Evolutionary conservation across 208 protist genomes (phyloP).

Genomic region (Acanthamoeba royreba): DNA sequence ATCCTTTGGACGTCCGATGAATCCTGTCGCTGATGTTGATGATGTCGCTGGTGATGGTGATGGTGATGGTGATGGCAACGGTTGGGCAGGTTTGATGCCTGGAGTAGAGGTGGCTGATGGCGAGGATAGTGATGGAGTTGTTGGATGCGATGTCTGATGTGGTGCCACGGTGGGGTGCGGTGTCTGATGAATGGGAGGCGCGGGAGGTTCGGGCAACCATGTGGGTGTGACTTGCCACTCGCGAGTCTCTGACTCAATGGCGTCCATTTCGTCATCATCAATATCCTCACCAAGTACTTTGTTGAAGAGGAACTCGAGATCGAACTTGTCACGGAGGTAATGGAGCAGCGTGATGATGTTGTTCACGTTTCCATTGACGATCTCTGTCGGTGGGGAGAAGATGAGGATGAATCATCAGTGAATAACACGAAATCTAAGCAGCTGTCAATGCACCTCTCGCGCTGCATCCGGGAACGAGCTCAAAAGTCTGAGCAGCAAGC

Average conservation of each 20-base stretch:
- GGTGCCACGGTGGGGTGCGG: neutral
- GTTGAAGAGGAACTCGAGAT: conserved; percentile 32
- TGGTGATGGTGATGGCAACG: neutral
- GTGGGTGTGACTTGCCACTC: neutral
- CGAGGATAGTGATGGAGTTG: neutral
- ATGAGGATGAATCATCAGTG: neutral
- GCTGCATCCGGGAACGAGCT: neutral
- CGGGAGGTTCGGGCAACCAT: neutral
- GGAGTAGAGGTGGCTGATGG: neutral
- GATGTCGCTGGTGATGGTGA: too few species aligned
- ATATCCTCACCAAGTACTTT: neutral
- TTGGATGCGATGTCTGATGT: neutral
- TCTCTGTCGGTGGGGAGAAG: neutral
- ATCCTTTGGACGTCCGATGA: neutral
- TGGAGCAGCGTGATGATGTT: neutral
- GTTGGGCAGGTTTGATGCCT: neutral
- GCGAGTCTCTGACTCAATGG: neutral
- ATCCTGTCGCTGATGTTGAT: neutral
- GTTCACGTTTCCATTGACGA: neutral
- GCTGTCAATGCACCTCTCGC: neutral
- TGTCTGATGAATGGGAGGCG: neutral
- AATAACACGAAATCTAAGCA: neutral
- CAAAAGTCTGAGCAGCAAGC: neutral
- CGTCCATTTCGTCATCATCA: neutral
- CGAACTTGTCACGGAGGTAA: conserved; percentile 35